A percentile compares a stretch with the other conserved stretches of the same genome.
These are phyloP conservation scores for Solanum okadae DNA, from an alignment of 257 asterid genomes.

Conservation along the genomic window DNA sequence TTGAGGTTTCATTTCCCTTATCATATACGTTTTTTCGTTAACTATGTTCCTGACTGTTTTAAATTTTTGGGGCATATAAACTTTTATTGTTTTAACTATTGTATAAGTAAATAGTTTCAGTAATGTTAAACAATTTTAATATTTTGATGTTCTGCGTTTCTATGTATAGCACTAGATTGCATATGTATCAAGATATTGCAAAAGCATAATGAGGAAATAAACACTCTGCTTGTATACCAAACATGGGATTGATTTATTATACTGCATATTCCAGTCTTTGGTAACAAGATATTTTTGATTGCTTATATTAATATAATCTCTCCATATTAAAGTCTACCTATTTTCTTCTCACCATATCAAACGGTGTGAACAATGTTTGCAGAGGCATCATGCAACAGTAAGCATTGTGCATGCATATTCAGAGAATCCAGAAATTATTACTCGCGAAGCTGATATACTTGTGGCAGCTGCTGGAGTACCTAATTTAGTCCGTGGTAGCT, in stretches of 20 bases:
- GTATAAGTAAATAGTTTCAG: background rate
- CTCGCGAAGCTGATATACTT: slow-evolving; percentile 81
- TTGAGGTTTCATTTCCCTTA: background rate
- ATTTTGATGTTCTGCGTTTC: background rate
- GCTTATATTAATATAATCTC: background rate
- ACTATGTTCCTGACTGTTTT: background rate
- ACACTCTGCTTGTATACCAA: background rate
- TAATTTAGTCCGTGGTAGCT: slow-evolving; percentile 70
- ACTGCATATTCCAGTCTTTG: background rate
- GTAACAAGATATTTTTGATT: background rate
- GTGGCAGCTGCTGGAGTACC: slow-evolving; percentile 84
- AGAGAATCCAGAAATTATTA: slow-evolving; percentile 46
- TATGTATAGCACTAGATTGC: background rate
- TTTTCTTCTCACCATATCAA: background rate
- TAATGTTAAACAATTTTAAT: background rate
- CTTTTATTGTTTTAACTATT: background rate
- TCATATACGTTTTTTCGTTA: background rate
- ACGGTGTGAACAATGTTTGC: slow-evolving; percentile 10
- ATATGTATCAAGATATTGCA: background rate
- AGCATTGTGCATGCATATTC: slow-evolving; percentile 58
- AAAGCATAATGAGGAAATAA: background rate
- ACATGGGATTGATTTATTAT: background rate
- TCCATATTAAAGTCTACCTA: background rate
- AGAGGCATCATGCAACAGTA: slow-evolving; percentile 93
- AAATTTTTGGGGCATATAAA: background rate